These are phyloP conservation scores for Leptographium procerum DNA, from an alignment of 2,329 filamentous ascomycete genomes.

Conservation along the genomic window DNA sequence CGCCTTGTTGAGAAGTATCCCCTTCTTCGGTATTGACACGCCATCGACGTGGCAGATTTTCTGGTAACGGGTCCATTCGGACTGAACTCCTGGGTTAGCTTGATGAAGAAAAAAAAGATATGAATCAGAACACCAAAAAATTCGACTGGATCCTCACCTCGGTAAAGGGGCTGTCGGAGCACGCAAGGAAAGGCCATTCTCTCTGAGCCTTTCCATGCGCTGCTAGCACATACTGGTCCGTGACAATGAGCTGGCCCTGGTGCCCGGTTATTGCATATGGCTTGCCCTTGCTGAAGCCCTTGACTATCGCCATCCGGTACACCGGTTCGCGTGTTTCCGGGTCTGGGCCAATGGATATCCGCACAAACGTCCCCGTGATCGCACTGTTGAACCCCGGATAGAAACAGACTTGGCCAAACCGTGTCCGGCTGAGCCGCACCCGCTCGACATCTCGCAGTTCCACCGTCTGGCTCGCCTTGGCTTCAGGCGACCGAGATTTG, in stretches of 20 bases:
- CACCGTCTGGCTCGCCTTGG: conserved; percentile 57
- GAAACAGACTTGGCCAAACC: conserved; percentile 87
- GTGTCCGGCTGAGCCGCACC: conserved; percentile 69
- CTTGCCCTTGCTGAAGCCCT: conserved; percentile 66
- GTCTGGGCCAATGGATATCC: conserved; percentile 73
- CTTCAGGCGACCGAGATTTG: conserved; percentile 40
- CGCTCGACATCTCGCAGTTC: conserved; percentile 75
- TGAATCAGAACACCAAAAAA: neutral
- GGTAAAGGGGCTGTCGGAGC: conserved; percentile 77
- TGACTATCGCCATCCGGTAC: conserved; percentile 84
- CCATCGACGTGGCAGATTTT: conserved; percentile 62
- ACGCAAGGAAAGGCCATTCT: conserved; percentile 81
- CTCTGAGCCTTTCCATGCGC: conserved; percentile 74
- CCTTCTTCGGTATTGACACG: conserved; percentile 62
- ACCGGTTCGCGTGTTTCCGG: conserved; percentile 59
- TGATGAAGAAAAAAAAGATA: neutral
- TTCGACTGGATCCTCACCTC: conserved; percentile 42
- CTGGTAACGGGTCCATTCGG: conserved; percentile 73
- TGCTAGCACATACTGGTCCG: conserved; percentile 72
- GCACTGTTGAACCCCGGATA: conserved; percentile 78
- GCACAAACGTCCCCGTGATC: conserved; percentile 73
- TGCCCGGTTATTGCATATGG: conserved; percentile 71
- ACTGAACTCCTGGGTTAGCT: conserved; percentile 28
- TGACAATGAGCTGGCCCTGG: conserved; percentile 67
- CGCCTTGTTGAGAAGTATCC: conserved; percentile 58